A percentile compares a stretch with the other conserved stretches of the same genome.
Conservation (phyloP, 2,329 filamentous ascomycete genomes). For the Nectriaceae sp. region DNA sequence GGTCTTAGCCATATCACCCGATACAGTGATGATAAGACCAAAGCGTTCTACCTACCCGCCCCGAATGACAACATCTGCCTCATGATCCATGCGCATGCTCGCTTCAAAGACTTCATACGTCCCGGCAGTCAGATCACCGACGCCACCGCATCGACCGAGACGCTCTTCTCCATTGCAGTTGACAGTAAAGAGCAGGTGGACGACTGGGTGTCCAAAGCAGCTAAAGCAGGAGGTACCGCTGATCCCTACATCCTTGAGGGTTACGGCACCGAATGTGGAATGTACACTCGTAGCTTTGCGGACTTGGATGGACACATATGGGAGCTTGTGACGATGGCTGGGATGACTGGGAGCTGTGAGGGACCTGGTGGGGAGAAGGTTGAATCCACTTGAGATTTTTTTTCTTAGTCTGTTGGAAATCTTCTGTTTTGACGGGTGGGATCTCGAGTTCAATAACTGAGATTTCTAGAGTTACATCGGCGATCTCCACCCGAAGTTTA, state of each 20-base stretch:
- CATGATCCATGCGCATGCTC: conserved; percentile 19
- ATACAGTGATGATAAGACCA: conserved; percentile 16
- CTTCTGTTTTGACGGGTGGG: too few species aligned
- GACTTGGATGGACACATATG: conserved; percentile 28
- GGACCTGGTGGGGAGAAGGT: too few species aligned
- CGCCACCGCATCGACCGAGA: conserved; percentile 15
- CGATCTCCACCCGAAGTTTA: too few species aligned
- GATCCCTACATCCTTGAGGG: conserved; percentile 19
- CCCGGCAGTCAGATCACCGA: conserved; percentile 15
- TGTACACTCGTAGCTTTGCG: conserved; percentile 23
- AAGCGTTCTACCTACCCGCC: conserved; percentile 16
- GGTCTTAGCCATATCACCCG: conserved; percentile 10
- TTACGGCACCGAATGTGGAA: conserved; percentile 15
- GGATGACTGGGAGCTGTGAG: too few species aligned
- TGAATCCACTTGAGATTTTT: too few species aligned
- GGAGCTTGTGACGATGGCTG: conserved; percentile 11
- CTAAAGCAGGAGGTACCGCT: conserved; percentile 15
- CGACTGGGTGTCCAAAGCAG: conserved; percentile 14
- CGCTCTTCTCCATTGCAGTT: conserved; percentile 16
- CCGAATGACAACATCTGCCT: conserved; percentile 22
- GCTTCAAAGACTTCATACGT: conserved; percentile 23
- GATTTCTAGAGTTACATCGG: too few species aligned
- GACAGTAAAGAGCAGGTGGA: conserved; percentile 20
- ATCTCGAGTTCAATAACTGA: too few species aligned
- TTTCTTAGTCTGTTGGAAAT: too few species aligned